Evolutionary conservation across 257 asterid species (phyloP).

Genomic region (Penstemon davidsonii): DNA sequence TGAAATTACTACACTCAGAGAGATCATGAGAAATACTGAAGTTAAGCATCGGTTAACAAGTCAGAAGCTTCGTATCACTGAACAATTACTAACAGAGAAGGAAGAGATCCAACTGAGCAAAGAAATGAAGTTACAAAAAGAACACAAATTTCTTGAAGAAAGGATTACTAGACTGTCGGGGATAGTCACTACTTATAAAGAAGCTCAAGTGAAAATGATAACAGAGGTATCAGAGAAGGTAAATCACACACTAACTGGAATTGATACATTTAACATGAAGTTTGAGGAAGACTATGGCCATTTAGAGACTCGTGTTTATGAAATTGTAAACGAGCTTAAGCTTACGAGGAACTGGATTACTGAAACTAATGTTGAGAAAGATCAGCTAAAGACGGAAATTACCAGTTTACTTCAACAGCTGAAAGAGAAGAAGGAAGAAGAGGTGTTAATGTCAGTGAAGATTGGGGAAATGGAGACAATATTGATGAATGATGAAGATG

Average conservation of each 20-base stretch:
- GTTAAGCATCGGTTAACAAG: slow-evolving; percentile 71
- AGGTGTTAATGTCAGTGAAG: slow-evolving; percentile 32
- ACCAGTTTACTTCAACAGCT: slow-evolving; percentile 40
- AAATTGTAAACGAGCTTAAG: slow-evolving; percentile 63
- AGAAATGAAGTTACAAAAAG: slow-evolving; percentile 56
- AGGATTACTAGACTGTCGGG: slow-evolving; percentile 40
- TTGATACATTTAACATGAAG: slow-evolving; percentile 63
- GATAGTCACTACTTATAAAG: slow-evolving; percentile 44
- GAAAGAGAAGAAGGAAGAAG: slow-evolving; percentile 41
- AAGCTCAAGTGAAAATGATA: slow-evolving; percentile 46
- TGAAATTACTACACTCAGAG: slow-evolving; percentile 55
- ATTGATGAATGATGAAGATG: slow-evolving; percentile 42
- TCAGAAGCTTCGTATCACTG: slow-evolving; percentile 82
- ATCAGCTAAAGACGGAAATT: slow-evolving; percentile 46
- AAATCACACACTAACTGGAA: slow-evolving; percentile 38
- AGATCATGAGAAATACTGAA: slow-evolving; percentile 65
- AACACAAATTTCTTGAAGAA: slow-evolving; percentile 45
- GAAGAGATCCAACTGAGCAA: slow-evolving; percentile 56
- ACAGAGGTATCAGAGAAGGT: slow-evolving; percentile 55
- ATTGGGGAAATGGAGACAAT: slow-evolving; percentile 37
- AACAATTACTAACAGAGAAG: slow-evolving; percentile 62
- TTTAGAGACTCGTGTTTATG: slow-evolving; percentile 74
- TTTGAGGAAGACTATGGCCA: slow-evolving; percentile 87
- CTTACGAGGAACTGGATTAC: slow-evolving; percentile 53
- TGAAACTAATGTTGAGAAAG: slow-evolving; percentile 49